These are phyloP conservation scores for Penicillium glabrum DNA, from an alignment of 2,329 filamentous ascomycete species.

Conservation along the genomic window DNA sequence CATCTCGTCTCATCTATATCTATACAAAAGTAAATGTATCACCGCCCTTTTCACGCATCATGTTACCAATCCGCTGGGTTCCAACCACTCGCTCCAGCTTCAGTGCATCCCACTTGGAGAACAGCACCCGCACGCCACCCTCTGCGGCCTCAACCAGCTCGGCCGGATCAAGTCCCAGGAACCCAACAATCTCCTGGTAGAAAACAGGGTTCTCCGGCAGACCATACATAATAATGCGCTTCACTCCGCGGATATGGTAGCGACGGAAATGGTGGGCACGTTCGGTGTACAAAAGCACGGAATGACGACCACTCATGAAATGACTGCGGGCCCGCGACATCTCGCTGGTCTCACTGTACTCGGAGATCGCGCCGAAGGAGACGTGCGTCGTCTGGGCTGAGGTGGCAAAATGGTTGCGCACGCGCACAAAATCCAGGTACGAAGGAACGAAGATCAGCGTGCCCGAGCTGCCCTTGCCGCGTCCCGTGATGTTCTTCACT, in stretches of 20 bases:
- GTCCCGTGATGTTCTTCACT: constrained; percentile 55
- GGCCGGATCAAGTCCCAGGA: constrained; percentile 40
- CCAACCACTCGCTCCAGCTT: constrained; percentile 88
- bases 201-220: constrained; percentile 78
- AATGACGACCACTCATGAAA: constrained; percentile 79
- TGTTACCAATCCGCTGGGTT: constrained; percentile 73
- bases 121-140: constrained; percentile 61
- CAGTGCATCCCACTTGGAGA: constrained; percentile 86
- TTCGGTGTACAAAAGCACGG: constrained; percentile 85
- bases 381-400: constrained; percentile 57
- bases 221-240: constrained; percentile 83
- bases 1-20: background rate
- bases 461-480: constrained; percentile 57
- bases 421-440: constrained; percentile 91
- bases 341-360: constrained; percentile 79
- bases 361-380: constrained; percentile 80
- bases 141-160: constrained; percentile 58
- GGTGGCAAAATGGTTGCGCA: constrained; percentile 88
- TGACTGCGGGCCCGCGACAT: constrained; percentile 82
- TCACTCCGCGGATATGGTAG: constrained; percentile 79
- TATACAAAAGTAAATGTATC: constrained; percentile 97
- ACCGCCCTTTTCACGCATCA: constrained; percentile 75
- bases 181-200: constrained; percentile 45
- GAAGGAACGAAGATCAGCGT: constrained; percentile 87
- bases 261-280: constrained; percentile 95